Percentiles rank a stretch among this genome's conserved stretches.
Evolutionary conservation across 2,329 filamentous ascomycete genomes (phyloP).

Genomic region (Cadophora sp.): DNA sequence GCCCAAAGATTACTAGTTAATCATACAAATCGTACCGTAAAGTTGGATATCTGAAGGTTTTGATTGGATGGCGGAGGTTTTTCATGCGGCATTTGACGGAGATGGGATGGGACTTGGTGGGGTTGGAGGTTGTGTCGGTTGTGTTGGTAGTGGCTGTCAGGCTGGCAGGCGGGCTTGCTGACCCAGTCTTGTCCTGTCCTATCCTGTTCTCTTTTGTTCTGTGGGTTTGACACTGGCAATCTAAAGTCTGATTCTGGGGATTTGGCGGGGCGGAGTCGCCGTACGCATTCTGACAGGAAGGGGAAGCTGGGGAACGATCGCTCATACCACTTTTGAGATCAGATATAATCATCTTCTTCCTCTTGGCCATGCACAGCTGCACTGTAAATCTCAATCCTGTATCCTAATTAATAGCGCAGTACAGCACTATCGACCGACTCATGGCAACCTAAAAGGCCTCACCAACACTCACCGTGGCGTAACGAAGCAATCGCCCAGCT

Average conservation of each 20-base stretch:
- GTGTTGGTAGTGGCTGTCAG: background rate
- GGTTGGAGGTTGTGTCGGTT: background rate
- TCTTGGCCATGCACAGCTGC: background rate
- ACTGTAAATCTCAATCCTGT: background rate
- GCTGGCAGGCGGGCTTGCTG: background rate
- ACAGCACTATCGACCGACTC: constrained; percentile 1
- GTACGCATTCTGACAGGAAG: background rate
- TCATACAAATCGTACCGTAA: too few species aligned
- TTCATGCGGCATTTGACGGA: background rate
- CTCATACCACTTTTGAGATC: too few species aligned
- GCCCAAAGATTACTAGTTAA: too few species aligned
- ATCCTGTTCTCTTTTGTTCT: background rate
- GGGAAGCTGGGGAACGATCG: background rate
- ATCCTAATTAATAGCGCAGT: background rate
- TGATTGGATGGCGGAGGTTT: background rate
- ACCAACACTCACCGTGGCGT: constrained; percentile 6
- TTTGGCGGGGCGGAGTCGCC: constrained; percentile 19
- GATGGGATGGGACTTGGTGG: background rate
- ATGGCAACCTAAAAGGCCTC: background rate
- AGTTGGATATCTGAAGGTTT: background rate
- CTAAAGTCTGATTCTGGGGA: constrained; percentile 3
- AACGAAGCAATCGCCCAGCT: constrained; percentile 6
- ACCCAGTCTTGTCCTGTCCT: background rate
- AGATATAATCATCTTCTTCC: background rate
- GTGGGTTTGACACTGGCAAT: constrained; percentile 16